Conservation (phyloP, 257 asterid genomes). For the Catharanthus roseus region DNA sequence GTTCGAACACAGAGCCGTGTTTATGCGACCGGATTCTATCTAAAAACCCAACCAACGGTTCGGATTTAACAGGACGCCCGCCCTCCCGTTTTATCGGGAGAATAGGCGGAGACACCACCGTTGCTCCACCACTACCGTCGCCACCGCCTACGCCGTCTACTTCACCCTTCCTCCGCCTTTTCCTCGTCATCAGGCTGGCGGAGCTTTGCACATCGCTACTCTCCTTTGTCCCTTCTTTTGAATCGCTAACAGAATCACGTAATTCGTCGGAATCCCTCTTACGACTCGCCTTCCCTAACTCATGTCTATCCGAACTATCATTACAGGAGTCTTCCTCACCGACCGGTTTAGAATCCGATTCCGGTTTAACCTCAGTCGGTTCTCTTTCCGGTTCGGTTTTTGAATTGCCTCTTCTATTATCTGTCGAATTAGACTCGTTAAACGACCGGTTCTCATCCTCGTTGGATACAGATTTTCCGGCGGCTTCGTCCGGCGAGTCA, state of each 20-base stretch:
- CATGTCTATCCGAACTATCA: constrained; percentile 34
- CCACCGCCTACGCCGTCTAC: constrained; percentile 4
- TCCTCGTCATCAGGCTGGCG: constrained; percentile 25
- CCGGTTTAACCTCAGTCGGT: constrained; percentile 23
- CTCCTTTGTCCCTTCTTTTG: constrained; percentile 29
- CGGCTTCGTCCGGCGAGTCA: constrained; percentile 19
- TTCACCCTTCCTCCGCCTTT: constrained; percentile 14
- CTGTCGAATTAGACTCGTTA: constrained; percentile 42
- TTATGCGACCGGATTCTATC: constrained; percentile 34
- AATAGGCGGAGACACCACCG: constrained; percentile 10
- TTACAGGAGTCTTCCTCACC: constrained; percentile 33
- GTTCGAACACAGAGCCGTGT: constrained; percentile 33
- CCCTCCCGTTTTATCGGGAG: constrained; percentile 18
- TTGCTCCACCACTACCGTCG: constrained; percentile 15
- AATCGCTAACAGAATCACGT: constrained; percentile 23
- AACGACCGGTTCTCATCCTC: constrained; percentile 33
- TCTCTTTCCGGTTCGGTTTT: constrained; percentile 20
- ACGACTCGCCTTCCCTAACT: constrained; percentile 1
- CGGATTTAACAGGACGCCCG: constrained; percentile 23
- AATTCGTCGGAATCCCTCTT: constrained; percentile 21
- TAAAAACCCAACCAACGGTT: constrained; percentile 29
- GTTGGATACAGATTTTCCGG: constrained; percentile 19
- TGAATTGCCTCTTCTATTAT: constrained; percentile 14
- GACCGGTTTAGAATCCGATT: constrained; percentile 14
- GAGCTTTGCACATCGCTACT: constrained; percentile 38